phyloP scores from a whole-genome alignment of 2,329 filamentous ascomycete species.

The Simplicillium aogashimaense region DNA sequence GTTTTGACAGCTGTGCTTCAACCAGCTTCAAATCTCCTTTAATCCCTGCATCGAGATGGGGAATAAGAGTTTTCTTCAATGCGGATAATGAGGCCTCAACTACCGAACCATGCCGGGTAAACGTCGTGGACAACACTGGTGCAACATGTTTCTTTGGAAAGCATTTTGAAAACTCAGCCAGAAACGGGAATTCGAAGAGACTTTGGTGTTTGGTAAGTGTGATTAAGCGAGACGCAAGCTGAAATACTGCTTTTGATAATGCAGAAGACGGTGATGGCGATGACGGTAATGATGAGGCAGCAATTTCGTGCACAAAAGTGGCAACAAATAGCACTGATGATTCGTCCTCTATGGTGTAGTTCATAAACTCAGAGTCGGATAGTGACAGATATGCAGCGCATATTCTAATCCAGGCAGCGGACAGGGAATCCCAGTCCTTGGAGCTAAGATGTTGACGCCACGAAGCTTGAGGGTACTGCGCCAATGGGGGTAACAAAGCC shows the following conservation, averaged over 20 bases:
- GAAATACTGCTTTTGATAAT: slow-evolving; percentile 55
- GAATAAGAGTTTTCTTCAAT: slow-evolving; percentile 53
- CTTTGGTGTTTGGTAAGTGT: slow-evolving; percentile 24
- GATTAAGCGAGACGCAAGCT: slow-evolving; percentile 51
- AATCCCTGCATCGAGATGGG: slow-evolving; percentile 51
- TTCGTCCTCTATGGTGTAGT: slow-evolving; percentile 46
- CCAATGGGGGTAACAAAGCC: slow-evolving; percentile 57
- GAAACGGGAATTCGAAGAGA: slow-evolving; percentile 55
- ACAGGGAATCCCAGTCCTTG: slow-evolving; percentile 66
- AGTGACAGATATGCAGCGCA: no score
- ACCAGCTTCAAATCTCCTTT: slow-evolving; percentile 43
- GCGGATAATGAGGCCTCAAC: slow-evolving; percentile 47
- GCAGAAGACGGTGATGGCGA: slow-evolving; percentile 21
- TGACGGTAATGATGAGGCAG: slow-evolving; percentile 20
- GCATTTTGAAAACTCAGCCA: slow-evolving; percentile 56
- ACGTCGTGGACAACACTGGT: slow-evolving; percentile 38
- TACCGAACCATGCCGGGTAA: slow-evolving; percentile 34
- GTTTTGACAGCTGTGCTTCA: slow-evolving; percentile 41
- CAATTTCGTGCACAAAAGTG: slow-evolving; percentile 54
- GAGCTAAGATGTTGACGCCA: slow-evolving; percentile 57
- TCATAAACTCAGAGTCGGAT: slow-evolving; percentile 37
- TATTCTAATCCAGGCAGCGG: slow-evolving; percentile 59
- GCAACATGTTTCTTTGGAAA: slow-evolving; percentile 55
- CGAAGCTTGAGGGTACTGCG: slow-evolving; percentile 61
- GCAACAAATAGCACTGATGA: slow-evolving; percentile 54